These are phyloP conservation scores for Aspergillus sp. DNA, from an alignment of 2,329 filamentous ascomycete genomes.

Conservation along the genomic window DNA sequence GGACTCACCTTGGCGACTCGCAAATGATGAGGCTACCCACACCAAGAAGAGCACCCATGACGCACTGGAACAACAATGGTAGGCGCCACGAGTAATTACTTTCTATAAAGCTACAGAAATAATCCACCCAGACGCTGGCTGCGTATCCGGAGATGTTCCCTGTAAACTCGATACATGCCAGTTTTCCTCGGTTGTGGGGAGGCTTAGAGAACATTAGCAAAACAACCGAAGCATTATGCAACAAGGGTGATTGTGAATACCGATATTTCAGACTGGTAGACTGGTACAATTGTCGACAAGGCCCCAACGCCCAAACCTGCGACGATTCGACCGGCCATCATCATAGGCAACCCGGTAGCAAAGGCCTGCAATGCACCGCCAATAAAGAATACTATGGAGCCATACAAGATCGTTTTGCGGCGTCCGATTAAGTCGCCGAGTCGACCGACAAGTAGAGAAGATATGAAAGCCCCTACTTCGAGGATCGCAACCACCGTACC, in stretches of 20 bases:
- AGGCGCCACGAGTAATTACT: slow-evolving; percentile 86
- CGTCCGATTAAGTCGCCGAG: slow-evolving; percentile 91
- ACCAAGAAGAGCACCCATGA: slow-evolving; percentile 86
- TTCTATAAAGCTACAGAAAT: slow-evolving; percentile 89
- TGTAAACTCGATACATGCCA: slow-evolving; percentile 97
- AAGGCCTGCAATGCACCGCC: slow-evolving; percentile 85
- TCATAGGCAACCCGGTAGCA: slow-evolving; percentile 82
- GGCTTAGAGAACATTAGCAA: slow-evolving; percentile 51
- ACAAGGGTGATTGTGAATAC: slow-evolving; percentile 22
- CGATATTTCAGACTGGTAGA: slow-evolving; percentile 94
- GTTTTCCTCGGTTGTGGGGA: slow-evolving; percentile 89
- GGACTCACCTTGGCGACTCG: slow-evolving; percentile 80
- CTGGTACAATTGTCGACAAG: slow-evolving; percentile 86
- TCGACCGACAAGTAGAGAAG: slow-evolving; percentile 81
- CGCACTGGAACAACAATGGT: slow-evolving; percentile 85
- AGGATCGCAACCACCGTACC: slow-evolving; percentile 98
- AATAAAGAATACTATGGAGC: slow-evolving; percentile 80
- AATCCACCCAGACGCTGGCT: slow-evolving; percentile 97
- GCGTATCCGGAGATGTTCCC: slow-evolving; percentile 96
- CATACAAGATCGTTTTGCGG: slow-evolving; percentile 87
- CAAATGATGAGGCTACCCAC: slow-evolving; percentile 89
- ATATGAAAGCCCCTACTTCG: slow-evolving; percentile 88
- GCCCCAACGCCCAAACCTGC: slow-evolving; percentile 85
- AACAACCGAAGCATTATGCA: not conserved
- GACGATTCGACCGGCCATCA: slow-evolving; percentile 78